Conservation (phyloP, 768 basidiomycete genomes). For the Infundibulicybe gibba region DNA sequence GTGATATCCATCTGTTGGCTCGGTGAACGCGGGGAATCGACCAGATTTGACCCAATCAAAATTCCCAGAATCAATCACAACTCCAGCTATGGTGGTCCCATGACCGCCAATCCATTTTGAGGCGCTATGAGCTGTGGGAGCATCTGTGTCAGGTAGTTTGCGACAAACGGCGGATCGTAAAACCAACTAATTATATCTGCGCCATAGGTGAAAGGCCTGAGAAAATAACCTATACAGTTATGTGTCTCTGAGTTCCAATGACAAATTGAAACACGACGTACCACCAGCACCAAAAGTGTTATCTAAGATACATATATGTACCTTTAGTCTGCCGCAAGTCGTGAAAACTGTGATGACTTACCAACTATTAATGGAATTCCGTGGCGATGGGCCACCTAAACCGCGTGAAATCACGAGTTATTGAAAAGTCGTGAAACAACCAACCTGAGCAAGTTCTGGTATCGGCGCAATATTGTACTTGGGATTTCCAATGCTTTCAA, state of each 20-base stretch:
- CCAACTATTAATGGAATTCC: conserved; percentile 40
- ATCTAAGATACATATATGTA: conserved; percentile 22
- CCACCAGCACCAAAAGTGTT: conserved; percentile 65
- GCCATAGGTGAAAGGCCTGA: conserved; percentile 19
- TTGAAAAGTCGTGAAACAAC: not conserved
- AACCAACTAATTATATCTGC: conserved; percentile 31
- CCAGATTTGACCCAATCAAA: conserved; percentile 55
- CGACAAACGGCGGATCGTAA: conserved; percentile 1
- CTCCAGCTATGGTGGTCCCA: conserved; percentile 66
- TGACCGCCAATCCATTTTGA: conserved; percentile 71
- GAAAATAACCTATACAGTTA: conserved; percentile 3
- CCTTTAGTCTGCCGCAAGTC: too few relatives aligned
- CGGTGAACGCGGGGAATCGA: conserved; percentile 32
- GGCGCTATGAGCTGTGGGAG: conserved; percentile 43
- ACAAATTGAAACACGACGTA: conserved; percentile 13
- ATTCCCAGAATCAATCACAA: conserved; percentile 51
- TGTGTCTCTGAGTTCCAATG: not conserved
- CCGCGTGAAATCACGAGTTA: not conserved
- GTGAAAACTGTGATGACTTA: too few relatives aligned
- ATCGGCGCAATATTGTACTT: conserved; percentile 45
- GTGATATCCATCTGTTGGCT: conserved; percentile 5
- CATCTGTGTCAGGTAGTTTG: not conserved
- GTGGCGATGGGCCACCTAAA: conserved; percentile 44
- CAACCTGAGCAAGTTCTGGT: conserved; percentile 45
- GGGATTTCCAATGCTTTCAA: conserved; percentile 57